phyloP scores from a whole-genome alignment of 1,284 basidiomycete genomes.

The Cryptococcus floricola region DNA sequence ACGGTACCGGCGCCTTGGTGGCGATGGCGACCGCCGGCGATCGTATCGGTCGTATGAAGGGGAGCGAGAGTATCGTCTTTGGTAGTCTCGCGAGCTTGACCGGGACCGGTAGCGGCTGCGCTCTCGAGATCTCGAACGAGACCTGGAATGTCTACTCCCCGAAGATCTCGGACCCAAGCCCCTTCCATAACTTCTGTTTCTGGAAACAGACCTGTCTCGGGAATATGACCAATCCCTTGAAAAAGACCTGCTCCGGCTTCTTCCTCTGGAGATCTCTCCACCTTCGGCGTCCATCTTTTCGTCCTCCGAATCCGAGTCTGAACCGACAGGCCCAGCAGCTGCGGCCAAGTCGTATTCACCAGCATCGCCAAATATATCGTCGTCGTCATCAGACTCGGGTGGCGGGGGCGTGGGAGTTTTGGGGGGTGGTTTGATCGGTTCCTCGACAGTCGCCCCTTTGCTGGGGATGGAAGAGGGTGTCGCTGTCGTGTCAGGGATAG shows the following conservation, averaged over 20 bases:
- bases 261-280: constrained; percentile 13
- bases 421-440: neutral
- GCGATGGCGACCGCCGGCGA: constrained; percentile 10
- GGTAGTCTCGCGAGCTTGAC: constrained; percentile 9
- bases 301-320: constrained; percentile 29
- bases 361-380: constrained; percentile 76
- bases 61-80: constrained; percentile 5
- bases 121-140: constrained; percentile 5
- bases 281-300: constrained; percentile 27
- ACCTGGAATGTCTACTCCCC: constrained; percentile 9
- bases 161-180: constrained; percentile 12
- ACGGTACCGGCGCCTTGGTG: constrained; percentile 5
- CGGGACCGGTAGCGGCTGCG: constrained; percentile 11
- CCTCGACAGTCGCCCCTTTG: neutral
- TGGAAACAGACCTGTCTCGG: neutral
- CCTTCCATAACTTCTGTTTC: constrained; percentile 1
- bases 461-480: no score
- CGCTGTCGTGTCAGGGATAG: neutral
- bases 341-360: constrained; percentile 73
- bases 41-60: constrained; percentile 8
- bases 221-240: constrained; percentile 10
- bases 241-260: neutral
- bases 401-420: constrained; percentile 1
- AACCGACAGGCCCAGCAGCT: constrained; percentile 19
- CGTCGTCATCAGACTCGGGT: constrained; percentile 41